A percentile compares a stretch with the other conserved stretches of the same genome.
Evolutionary conservation across 768 basidiomycete species (phyloP).

Genomic region (Mycena latifolia): DNA sequence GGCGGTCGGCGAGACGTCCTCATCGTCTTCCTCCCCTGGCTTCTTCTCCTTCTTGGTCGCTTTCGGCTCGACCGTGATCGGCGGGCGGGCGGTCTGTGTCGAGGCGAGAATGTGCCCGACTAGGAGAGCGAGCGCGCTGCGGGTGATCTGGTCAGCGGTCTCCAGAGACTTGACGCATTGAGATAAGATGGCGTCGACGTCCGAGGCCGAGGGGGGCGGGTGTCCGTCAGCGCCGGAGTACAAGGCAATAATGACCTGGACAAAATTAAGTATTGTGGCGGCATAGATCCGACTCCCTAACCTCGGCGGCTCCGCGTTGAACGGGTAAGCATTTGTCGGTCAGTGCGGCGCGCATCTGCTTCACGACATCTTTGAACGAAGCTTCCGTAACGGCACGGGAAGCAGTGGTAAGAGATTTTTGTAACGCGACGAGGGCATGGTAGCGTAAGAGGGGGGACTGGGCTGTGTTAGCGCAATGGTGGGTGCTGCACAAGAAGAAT

Average conservation of each 20-base stretch:
- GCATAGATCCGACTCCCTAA: slow-evolving; percentile 43
- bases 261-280: slow-evolving; percentile 34
- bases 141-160: slow-evolving; percentile 48
- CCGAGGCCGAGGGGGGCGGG: slow-evolving; percentile 65
- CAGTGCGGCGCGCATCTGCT: slow-evolving; percentile 81
- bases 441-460: slow-evolving; percentile 87
- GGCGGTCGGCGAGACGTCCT: slow-evolving; percentile 58
- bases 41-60: slow-evolving; percentile 70
- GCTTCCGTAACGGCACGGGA: slow-evolving; percentile 89
- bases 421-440: slow-evolving; percentile 81
- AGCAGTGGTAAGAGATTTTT: slow-evolving; percentile 84
- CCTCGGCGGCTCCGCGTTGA: slow-evolving; percentile 87
- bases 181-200: slow-evolving; percentile 81
- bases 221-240: slow-evolving; percentile 67
- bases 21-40: slow-evolving; percentile 67
- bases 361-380: slow-evolving; percentile 83
- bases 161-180: slow-evolving; percentile 81
- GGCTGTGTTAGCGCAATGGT: slow-evolving; percentile 12
- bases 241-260: slow-evolving; percentile 63
- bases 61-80: slow-evolving; percentile 56
- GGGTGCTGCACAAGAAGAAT: neutral
- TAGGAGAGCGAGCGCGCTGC: slow-evolving; percentile 73
- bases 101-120: slow-evolving; percentile 87
- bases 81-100: slow-evolving; percentile 78
- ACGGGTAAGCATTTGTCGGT: slow-evolving; percentile 88